These are phyloP conservation scores for Neopestalotiopsis clavispora DNA, from an alignment of 2,329 filamentous ascomycete genomes.

Conservation along the genomic window DNA sequence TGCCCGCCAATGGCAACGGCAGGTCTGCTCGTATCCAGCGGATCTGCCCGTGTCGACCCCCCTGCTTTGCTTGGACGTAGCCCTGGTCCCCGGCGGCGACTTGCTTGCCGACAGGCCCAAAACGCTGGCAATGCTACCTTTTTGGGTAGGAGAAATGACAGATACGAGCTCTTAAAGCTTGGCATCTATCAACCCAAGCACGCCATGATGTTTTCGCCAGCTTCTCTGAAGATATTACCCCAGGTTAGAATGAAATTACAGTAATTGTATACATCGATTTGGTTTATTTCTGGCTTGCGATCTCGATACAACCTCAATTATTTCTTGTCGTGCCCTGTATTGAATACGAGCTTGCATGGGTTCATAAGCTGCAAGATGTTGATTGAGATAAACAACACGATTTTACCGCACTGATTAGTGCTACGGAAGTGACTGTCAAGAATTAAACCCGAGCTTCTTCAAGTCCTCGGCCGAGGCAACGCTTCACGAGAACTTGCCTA, in stretches of 20 bases:
- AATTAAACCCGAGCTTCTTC: too few species aligned
- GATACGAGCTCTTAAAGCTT: background rate
- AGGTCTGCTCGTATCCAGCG: background rate
- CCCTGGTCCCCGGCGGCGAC: background rate
- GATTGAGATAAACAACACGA: background rate
- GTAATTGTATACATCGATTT: background rate
- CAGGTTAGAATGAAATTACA: background rate
- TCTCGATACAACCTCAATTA: background rate
- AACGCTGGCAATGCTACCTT: slow-evolving; percentile 2
- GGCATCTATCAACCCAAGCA: background rate
- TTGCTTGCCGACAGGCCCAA: background rate
- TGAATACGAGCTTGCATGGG: background rate
- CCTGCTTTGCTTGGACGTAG: background rate
- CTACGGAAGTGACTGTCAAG: too few species aligned
- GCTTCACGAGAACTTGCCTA: too few species aligned
- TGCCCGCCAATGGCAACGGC: background rate
- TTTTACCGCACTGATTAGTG: too few species aligned
- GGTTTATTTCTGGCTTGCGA: background rate
- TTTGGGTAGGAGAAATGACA: background rate
- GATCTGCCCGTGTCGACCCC: background rate
- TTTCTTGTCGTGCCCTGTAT: background rate
- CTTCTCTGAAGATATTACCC: background rate
- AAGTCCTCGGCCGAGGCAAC: too few species aligned
- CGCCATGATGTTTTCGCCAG: background rate
- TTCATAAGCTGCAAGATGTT: background rate